Evolutionary conservation across 139 green algal species (phyloP).

Genomic region (Asterochloris sp.): DNA sequence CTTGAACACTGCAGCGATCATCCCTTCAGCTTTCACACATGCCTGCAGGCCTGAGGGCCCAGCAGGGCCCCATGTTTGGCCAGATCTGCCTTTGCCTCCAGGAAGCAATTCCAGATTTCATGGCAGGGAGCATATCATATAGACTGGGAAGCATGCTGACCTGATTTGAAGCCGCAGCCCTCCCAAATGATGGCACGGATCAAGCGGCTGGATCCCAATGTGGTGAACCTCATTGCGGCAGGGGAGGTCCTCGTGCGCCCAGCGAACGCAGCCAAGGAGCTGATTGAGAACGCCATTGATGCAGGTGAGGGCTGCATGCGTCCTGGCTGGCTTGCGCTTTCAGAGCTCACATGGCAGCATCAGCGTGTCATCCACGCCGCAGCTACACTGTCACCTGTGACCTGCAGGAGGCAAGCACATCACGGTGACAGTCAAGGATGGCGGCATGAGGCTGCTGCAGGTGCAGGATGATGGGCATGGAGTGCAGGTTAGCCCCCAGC

Average conservation of each 20-base stretch:
- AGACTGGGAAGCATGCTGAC: background rate
- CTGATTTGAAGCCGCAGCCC: background rate
- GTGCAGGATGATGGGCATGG: constrained; percentile 92
- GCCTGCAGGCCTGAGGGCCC: too few relatives aligned
- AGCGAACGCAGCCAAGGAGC: constrained; percentile 89
- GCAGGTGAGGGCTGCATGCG: constrained; percentile 41
- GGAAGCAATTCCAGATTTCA: too few relatives aligned
- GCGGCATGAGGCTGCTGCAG: constrained; percentile 88
- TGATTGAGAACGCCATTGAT: constrained; percentile 97
- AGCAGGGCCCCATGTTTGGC: too few relatives aligned
- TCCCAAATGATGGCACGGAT: constrained; percentile 14
- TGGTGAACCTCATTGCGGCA: constrained; percentile 95
- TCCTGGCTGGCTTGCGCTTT: too few relatives aligned
- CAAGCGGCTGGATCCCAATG: constrained; percentile 55
- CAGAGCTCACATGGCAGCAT: background rate
- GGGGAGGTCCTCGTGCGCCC: constrained; percentile 91
- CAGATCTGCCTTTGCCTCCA: too few relatives aligned
- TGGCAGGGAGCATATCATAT: too few relatives aligned
- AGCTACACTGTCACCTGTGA: background rate
- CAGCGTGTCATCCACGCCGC: background rate
- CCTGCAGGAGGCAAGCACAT: constrained; percentile 61
- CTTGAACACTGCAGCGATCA: too few relatives aligned
- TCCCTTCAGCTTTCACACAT: too few relatives aligned
- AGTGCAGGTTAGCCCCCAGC: constrained; percentile 51
- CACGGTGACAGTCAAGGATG: constrained; percentile 84